Conservation (phyloP, 106 monocot species). For the Amphibolis antarctica region DNA sequence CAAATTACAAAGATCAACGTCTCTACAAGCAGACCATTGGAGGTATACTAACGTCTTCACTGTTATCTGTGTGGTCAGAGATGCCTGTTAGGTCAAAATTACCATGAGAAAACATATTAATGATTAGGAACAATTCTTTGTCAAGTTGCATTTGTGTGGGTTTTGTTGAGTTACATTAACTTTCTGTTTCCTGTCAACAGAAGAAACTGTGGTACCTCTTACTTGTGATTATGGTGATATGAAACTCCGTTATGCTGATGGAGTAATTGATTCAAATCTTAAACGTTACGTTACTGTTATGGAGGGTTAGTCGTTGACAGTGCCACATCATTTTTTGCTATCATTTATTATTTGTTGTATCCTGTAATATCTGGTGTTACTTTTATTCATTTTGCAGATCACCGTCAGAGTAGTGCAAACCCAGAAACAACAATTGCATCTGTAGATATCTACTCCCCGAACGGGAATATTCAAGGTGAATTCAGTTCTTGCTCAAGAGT, state of each 20-base stretch:
- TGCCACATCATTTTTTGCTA: not conserved
- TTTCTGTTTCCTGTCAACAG: slow-evolving; percentile 19
- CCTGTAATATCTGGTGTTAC: not conserved
- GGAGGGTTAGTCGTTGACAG: slow-evolving; percentile 46
- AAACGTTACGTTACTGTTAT: slow-evolving; percentile 70
- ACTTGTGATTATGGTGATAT: slow-evolving; percentile 80
- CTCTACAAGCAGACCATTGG: slow-evolving; percentile 58
- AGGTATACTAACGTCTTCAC: too few species aligned
- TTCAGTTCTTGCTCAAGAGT: not conserved
- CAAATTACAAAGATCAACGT: slow-evolving; percentile 86
- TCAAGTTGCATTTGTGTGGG: too few species aligned
- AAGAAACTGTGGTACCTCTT: slow-evolving; percentile 35
- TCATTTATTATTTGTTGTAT: not conserved
- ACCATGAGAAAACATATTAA: too few species aligned
- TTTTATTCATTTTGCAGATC: slow-evolving; percentile 34
- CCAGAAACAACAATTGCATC: slow-evolving; percentile 56
- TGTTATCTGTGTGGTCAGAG: too few species aligned
- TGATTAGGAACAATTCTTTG: too few species aligned
- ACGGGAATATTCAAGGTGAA: slow-evolving; percentile 46
- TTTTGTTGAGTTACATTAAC: not conserved
- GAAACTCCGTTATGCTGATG: slow-evolving; percentile 68
- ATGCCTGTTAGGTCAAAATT: too few species aligned
- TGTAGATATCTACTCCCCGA: slow-evolving; percentile 16
- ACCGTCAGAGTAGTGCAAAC: slow-evolving; percentile 51
- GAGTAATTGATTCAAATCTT: slow-evolving; percentile 55